These are phyloP conservation scores for Penicillium hordei DNA, from an alignment of 2,329 filamentous ascomycete genomes.

Conservation along the genomic window DNA sequence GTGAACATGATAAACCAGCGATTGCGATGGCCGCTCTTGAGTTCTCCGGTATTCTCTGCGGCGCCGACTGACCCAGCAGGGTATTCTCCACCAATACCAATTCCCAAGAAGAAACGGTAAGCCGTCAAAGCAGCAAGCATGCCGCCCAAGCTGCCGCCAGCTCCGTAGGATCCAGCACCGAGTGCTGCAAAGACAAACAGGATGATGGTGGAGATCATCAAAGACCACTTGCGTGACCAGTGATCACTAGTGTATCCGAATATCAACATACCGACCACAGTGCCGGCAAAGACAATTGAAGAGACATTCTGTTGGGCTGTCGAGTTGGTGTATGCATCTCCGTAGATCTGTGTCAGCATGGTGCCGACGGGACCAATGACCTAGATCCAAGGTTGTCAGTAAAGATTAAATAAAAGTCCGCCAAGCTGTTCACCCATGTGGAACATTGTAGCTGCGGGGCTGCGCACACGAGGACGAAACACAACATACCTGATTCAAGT, in stretches of 20 bases:
- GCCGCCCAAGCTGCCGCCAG: constrained; percentile 64
- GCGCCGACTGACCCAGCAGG: constrained; percentile 71
- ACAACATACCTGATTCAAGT: constrained; percentile 75
- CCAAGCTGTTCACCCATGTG: neutral
- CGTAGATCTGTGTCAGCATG: constrained; percentile 68
- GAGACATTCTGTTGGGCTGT: constrained; percentile 71
- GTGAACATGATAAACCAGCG: constrained; percentile 90
- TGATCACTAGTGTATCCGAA: constrained; percentile 82
- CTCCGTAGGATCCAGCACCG: constrained; percentile 73
- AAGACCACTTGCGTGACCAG: constrained; percentile 79
- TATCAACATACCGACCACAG: constrained; percentile 74
- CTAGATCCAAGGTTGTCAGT: constrained; percentile 34
- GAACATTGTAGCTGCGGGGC: neutral
- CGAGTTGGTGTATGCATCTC: constrained; percentile 65
- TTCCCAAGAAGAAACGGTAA: constrained; percentile 78
- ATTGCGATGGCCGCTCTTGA: constrained; percentile 79
- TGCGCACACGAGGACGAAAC: neutral
- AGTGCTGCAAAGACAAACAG: constrained; percentile 82
- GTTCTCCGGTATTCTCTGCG: constrained; percentile 79
- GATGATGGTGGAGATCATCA: constrained; percentile 78
- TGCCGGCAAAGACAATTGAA: constrained; percentile 83
- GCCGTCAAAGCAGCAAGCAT: constrained; percentile 77
- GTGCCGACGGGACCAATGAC: constrained; percentile 88
- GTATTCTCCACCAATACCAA: constrained; percentile 69
- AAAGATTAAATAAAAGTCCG: neutral